Conservation (phyloP, 1,284 basidiomycete species). For the Ganoderma resinaceum region DNA sequence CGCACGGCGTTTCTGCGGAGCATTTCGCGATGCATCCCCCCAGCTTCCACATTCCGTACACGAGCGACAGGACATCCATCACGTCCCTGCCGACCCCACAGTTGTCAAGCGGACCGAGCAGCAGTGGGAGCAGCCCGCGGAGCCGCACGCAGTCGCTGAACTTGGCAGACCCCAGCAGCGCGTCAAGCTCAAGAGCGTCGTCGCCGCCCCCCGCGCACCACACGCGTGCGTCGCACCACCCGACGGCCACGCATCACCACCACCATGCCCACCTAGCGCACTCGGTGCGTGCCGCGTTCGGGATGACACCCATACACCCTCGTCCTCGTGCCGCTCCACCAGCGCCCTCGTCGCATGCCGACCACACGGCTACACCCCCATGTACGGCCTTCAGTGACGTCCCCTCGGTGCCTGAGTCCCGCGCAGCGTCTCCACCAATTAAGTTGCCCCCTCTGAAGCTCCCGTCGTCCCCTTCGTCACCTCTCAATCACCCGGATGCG, state of each 20-base stretch:
- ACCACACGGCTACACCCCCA: constrained; percentile 42
- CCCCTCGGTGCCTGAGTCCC: constrained; percentile 56
- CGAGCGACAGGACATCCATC: constrained; percentile 43
- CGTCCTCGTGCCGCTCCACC: constrained; percentile 39
- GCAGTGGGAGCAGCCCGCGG: constrained; percentile 61
- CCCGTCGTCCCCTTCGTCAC: constrained; percentile 40
- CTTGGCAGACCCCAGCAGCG: constrained; percentile 44
- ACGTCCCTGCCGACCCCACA: constrained; percentile 60
- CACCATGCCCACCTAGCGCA: constrained; percentile 75
- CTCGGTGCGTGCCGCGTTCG: constrained; percentile 84
- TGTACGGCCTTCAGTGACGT: constrained; percentile 41
- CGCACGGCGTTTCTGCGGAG: constrained; percentile 25
- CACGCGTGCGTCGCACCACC: constrained; percentile 18
- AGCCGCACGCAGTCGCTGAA: constrained; percentile 47
- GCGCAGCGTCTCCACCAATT: constrained; percentile 73
- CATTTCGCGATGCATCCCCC: constrained; percentile 30
- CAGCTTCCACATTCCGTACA: constrained; percentile 38
- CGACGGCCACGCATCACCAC: constrained; percentile 31
- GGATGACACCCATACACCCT: constrained; percentile 84
- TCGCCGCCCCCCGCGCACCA: constrained; percentile 48
- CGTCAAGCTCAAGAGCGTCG: constrained; percentile 57
- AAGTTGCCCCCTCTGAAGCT: constrained; percentile 70
- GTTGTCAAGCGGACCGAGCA: constrained; percentile 66
- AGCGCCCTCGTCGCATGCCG: constrained; percentile 40
- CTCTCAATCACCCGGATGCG: constrained; percentile 29